phyloP scores from a whole-genome alignment of 2,329 filamentous ascomycete genomes.

The Sclerotiophoma versabilis region DNA sequence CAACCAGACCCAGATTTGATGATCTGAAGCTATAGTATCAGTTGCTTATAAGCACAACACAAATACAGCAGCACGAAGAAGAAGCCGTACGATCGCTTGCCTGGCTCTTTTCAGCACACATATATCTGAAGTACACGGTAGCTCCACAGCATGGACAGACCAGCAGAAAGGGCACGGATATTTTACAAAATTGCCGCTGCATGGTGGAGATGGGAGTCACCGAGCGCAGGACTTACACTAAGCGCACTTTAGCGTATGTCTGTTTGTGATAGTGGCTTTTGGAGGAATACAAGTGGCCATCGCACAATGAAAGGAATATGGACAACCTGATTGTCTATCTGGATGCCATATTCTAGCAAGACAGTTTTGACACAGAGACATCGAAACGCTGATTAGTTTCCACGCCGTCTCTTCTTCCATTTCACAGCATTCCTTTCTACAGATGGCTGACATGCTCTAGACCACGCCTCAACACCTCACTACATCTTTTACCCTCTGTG shows the following conservation, averaged over 20 bases:
- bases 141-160: not conserved
- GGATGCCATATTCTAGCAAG: not conserved
- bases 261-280: not conserved
- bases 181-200: not conserved
- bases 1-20: slow-evolving; percentile 55
- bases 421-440: not conserved
- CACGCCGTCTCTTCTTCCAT: not conserved
- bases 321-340: not conserved
- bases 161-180: not conserved
- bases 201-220: not conserved
- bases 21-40: slow-evolving; percentile 31
- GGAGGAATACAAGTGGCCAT: not conserved
- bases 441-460: not conserved
- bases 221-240: not conserved
- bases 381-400: not conserved
- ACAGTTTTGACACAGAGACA: not conserved
- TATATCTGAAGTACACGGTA: not conserved
- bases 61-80: not conserved
- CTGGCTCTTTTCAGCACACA: not conserved
- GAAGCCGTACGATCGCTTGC: not conserved
- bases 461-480: not conserved
- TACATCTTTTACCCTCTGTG: not conserved
- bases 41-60: not conserved
- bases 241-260: not conserved
- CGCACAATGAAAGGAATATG: not conserved